Conservation (phyloP, 768 basidiomycete species). For the Tricholomella constricta region DNA sequence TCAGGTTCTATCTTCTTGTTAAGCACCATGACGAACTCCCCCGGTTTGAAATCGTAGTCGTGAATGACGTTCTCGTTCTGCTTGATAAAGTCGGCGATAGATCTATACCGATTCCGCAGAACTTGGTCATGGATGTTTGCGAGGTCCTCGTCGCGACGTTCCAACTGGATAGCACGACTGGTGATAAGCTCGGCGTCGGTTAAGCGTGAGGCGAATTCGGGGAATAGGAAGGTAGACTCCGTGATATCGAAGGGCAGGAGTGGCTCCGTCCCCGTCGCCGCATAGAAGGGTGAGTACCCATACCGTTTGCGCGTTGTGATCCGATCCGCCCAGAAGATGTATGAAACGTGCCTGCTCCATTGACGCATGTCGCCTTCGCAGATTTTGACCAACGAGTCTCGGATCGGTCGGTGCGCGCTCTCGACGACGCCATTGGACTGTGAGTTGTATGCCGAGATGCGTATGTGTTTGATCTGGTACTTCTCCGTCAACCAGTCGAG, state of each 20-base stretch:
- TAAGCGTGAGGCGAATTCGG: not conserved
- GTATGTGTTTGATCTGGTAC: constrained; percentile 41
- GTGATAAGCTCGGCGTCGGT: not conserved
- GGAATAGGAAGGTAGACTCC: constrained; percentile 20
- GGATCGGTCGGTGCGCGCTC: constrained; percentile 23
- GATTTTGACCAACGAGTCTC: constrained; percentile 31
- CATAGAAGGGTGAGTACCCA: constrained; percentile 37
- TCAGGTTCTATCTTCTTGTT: constrained; percentile 20
- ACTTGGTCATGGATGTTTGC: not conserved
- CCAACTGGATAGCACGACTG: not conserved
- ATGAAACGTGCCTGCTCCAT: constrained; percentile 30
- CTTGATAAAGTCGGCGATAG: constrained; percentile 15
- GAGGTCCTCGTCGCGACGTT: constrained; percentile 15
- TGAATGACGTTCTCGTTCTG: constrained; percentile 12
- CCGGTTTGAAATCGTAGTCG: constrained; percentile 27
- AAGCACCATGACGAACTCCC: constrained; percentile 28
- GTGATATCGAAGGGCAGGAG: constrained; percentile 31
- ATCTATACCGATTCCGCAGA: not conserved
- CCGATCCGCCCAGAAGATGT: constrained; percentile 34
- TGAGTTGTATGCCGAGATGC: constrained; percentile 44
- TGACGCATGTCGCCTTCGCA: constrained; percentile 24
- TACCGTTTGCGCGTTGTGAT: constrained; percentile 28
- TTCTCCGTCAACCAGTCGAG: constrained; percentile 14
- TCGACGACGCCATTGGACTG: constrained; percentile 42
- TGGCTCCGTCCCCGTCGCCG: constrained; percentile 35